These are phyloP conservation scores for Komagataea norvegica DNA, from an alignment of 1,139 yeast species.

Conservation along the genomic window DNA sequence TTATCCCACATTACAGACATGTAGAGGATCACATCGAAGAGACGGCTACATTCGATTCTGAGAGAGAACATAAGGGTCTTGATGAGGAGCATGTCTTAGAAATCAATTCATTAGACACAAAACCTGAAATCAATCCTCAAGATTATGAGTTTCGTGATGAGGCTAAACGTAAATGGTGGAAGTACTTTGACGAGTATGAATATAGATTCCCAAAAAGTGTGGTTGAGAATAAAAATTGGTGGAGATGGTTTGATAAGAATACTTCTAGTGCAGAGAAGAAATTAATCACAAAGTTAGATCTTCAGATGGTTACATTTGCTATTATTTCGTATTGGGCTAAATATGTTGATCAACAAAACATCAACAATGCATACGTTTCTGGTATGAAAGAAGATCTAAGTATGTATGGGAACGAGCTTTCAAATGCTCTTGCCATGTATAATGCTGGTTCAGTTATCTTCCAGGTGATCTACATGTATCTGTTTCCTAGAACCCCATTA, in stretches of 20 bases:
- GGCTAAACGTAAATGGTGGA: conserved; percentile 58
- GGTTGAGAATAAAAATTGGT: conserved; percentile 47
- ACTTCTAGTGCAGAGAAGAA: conserved; percentile 48
- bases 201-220: conserved; percentile 41
- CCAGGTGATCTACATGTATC: conserved; percentile 33
- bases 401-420: conserved; percentile 42
- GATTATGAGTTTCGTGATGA: conserved; percentile 52
- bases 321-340: conserved; percentile 18
- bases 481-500: conserved; percentile 19
- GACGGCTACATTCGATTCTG: not conserved
- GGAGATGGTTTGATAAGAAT: conserved; percentile 57
- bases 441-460: conserved; percentile 28
- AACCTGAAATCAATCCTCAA: conserved; percentile 2
- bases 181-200: conserved; percentile 58
- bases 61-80: not conserved
- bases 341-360: conserved; percentile 33
- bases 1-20: conserved; percentile 28
- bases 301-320: conserved; percentile 35
- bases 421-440: conserved; percentile 5
- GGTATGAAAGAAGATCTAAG: conserved; percentile 34
- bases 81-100: not conserved
- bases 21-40: conserved; percentile 34
- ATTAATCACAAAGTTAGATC: conserved; percentile 53
- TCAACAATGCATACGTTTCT: conserved; percentile 38
- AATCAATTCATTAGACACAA: not conserved